These are phyloP conservation scores for Phytophthora capsici DNA, from an alignment of 352 stramenopile genomes.

Conservation along the genomic window DNA sequence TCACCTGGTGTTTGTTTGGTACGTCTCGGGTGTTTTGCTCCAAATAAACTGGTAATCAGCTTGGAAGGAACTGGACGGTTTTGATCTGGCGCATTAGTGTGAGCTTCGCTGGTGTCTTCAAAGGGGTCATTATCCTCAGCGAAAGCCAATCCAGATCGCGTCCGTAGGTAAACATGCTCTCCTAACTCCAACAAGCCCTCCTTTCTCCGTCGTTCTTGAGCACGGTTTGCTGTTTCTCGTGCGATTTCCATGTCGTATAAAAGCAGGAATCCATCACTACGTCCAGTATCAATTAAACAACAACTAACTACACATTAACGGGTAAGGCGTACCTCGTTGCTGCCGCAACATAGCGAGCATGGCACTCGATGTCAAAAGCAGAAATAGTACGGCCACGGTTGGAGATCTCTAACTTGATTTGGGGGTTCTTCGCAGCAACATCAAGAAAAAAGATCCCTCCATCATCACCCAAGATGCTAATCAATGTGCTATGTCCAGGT, in stretches of 20 bases:
- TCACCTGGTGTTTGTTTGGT: conserved; percentile 19
- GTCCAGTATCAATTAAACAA: neutral
- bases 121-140: conserved; percentile 11
- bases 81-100: conserved; percentile 13
- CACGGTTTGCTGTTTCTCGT: conserved; percentile 55
- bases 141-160: conserved; percentile 44
- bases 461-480: conserved; percentile 75
- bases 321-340: conserved; percentile 56
- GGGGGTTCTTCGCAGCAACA: conserved; percentile 65
- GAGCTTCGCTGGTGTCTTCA: conserved; percentile 9
- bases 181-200: conserved; percentile 55
- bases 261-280: conserved; percentile 78
- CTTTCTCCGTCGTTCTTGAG: conserved; percentile 44
- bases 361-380: conserved; percentile 72
- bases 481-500: conserved; percentile 55
- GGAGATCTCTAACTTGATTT: conserved; percentile 79
- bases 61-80: conserved; percentile 64
- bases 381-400: conserved; percentile 58
- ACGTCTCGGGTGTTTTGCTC: conserved; percentile 37
- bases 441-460: conserved; percentile 80
- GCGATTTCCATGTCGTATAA: conserved; percentile 87
- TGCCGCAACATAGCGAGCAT: conserved; percentile 72
- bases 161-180: conserved; percentile 43
- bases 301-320: neutral
- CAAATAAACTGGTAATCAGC: conserved; percentile 79